Conservation (phyloP, 768 basidiomycete genomes). For the Leccinum rimulosum region DNA sequence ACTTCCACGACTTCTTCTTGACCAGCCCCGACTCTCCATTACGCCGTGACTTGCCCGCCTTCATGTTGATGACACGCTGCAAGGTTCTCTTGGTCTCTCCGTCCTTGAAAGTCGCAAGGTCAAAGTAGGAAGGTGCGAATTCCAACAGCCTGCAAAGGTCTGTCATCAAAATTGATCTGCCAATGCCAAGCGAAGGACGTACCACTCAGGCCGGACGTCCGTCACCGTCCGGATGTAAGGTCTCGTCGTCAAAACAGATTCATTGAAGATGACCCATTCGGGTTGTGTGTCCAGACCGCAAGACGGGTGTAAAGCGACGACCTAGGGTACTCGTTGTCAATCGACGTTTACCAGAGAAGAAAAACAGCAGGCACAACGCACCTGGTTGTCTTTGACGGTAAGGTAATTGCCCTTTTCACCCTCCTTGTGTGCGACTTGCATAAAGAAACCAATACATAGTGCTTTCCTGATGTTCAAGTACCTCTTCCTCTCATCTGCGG, state of each 20-base stretch:
- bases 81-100: constrained; percentile 71
- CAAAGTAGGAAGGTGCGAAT: constrained; percentile 65
- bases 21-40: not conserved
- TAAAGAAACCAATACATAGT: constrained; percentile 92
- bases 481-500: constrained; percentile 66
- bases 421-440: constrained; percentile 96
- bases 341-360: not conserved
- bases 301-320: constrained; percentile 59
- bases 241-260: constrained; percentile 89
- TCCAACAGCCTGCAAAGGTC: constrained; percentile 55
- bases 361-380: constrained; percentile 26
- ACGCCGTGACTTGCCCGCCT: constrained; percentile 38
- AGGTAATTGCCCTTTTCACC: constrained; percentile 85
- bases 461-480: constrained; percentile 76
- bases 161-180: constrained; percentile 1
- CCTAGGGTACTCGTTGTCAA: constrained; percentile 8
- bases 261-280: constrained; percentile 92
- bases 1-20: constrained; percentile 21
- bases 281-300: constrained; percentile 86
- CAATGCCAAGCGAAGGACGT: constrained; percentile 20
- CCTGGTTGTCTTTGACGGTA: constrained; percentile 96
- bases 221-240: constrained; percentile 91
- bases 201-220: constrained; percentile 87
- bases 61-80: constrained; percentile 53
- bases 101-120: constrained; percentile 58